Evolutionary conservation across 805 yeast species (phyloP), one percentile per base, ranked within the genome.

Genomic region (Phaffomyces antillensis): DNA sequence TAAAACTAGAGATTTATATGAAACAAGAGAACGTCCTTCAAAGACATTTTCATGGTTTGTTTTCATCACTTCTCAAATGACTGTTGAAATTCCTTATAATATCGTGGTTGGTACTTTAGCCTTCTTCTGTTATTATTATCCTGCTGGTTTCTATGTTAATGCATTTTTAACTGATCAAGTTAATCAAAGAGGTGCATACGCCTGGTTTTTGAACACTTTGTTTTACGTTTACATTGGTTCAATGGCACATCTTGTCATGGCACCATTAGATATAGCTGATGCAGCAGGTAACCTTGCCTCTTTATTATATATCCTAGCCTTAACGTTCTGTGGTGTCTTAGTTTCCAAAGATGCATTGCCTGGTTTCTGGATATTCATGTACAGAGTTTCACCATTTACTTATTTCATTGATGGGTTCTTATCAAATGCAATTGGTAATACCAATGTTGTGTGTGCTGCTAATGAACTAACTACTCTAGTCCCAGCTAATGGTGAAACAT

Each of bases 361-460:
- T 18, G 78, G 86, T 17, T 85, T 85, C 69, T 81, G 90, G 88
- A 68, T 73, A 33, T 84, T 82, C 70, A 80, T 84, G 86, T 83
- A 82, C 71, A 70, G 89, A 58, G 74, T 69, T 17, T 76, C 81
- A 25, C 90, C 91, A 23, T 65, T 81, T 47, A 79, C 87, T 2
- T 84, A 83, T 53, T 70, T 81, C 65, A 67, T 84, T 40, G 64
- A 70, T n/a, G 80, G 77, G 35, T 61, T 78, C 52, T 60, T 82
- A 44, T 63, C 77, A 36, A 66, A 74, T 42, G 84, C 80, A 49
- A 62, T 81, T 50, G 82, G 80, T 36, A 70, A 70, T 47, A 65
- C 67, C 4, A 45, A 52, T 0, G 76, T 80, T 37, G 47, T 47
- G 0, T 82, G 88, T 62, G 47, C 78, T 5, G 52, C 49, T 1